Percentiles rank a stretch among this genome's conserved stretches.
Conservation (phyloP, 495 filamentous ascomycete genomes). For the Penicillium tannophilum region DNA sequence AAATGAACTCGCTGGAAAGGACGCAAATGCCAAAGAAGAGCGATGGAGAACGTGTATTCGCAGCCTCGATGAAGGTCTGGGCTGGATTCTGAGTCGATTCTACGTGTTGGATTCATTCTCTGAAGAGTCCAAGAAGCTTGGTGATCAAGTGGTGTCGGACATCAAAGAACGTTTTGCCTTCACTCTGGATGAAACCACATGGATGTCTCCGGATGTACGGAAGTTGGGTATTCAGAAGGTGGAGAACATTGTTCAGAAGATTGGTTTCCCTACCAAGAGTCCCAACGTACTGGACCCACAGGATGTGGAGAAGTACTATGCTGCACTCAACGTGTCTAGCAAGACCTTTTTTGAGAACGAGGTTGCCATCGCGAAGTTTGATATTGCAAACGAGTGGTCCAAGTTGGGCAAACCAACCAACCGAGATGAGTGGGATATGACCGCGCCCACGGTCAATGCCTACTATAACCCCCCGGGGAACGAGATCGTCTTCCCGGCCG, state of each 20-base stretch:
- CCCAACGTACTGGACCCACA: conserved; percentile 63
- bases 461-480: conserved; percentile 67
- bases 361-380: conserved; percentile 50
- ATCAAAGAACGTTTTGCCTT: conserved; percentile 67
- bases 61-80: conserved; percentile 57
- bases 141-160: conserved; percentile 69
- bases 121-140: conserved; percentile 61
- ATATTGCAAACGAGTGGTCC: conserved; percentile 54
- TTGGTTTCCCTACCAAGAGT: conserved; percentile 69
- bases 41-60: conserved; percentile 70
- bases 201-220: conserved; percentile 70
- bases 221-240: conserved; percentile 67
- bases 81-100: conserved; percentile 65
- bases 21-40: conserved; percentile 63
- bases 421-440: conserved; percentile 65
- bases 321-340: conserved; percentile 51
- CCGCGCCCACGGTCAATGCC: conserved; percentile 61
- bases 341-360: conserved; percentile 63
- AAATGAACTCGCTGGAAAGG: conserved; percentile 59
- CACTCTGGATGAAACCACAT: conserved; percentile 58
- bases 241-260: conserved; percentile 71
- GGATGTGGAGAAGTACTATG: conserved; percentile 61
- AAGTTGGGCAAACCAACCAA: conserved; percentile 62
- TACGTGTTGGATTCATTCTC: conserved; percentile 68
- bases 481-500: conserved; percentile 72